Conservation (phyloP, 192 early-diverging fungal species). For the Gaertneriomyces semiglobifer region DNA sequence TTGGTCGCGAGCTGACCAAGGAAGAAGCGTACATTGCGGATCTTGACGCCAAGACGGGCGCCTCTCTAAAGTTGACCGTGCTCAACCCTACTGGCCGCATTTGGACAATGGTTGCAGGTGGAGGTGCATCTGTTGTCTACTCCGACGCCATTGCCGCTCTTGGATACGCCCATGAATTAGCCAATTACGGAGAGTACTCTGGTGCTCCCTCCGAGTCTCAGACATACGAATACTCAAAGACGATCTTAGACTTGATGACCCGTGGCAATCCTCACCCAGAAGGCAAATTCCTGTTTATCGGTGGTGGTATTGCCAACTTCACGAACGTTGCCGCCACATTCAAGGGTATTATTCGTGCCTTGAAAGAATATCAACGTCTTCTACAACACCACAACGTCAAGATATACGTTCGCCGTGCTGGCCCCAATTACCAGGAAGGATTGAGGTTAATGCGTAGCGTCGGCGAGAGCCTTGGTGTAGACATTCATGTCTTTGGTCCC, state of each 20-base stretch:
- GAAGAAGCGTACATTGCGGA: conserved; percentile 99
- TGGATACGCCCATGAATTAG: conserved; percentile 88
- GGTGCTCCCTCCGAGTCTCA: conserved; percentile 98
- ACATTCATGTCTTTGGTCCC: conserved; percentile 93
- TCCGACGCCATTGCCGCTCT: conserved; percentile 98
- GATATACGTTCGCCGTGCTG: conserved; percentile 96
- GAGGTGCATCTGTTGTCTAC: conserved; percentile 97
- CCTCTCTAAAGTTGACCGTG: conserved; percentile 96
- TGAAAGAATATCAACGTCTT: conserved; percentile 86
- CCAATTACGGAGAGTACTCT: conserved; percentile 99
- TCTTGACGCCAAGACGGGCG: conserved; percentile 96
- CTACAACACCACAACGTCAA: conserved; percentile 85
- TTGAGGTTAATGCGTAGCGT: conserved; percentile 90
- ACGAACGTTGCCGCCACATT: conserved; percentile 99
- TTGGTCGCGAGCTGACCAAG: conserved; percentile 91
- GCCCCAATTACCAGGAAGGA: conserved; percentile 99
- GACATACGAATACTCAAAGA: conserved; percentile 99
- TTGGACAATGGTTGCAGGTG: conserved; percentile 99
- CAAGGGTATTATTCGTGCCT: conserved; percentile 96
- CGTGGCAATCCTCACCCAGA: conserved; percentile 75
- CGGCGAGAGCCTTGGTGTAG: conserved; percentile 88
- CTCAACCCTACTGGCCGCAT: conserved; percentile 93
- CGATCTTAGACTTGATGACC: conserved; percentile 97
- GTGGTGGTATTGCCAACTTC: conserved; percentile 99
- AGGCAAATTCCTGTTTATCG: conserved; percentile 97